Evolutionary conservation across 129 eudicot genomes (phyloP), one percentile per base, ranked within the genome.

Genomic region (Tagetes patula): DNA sequence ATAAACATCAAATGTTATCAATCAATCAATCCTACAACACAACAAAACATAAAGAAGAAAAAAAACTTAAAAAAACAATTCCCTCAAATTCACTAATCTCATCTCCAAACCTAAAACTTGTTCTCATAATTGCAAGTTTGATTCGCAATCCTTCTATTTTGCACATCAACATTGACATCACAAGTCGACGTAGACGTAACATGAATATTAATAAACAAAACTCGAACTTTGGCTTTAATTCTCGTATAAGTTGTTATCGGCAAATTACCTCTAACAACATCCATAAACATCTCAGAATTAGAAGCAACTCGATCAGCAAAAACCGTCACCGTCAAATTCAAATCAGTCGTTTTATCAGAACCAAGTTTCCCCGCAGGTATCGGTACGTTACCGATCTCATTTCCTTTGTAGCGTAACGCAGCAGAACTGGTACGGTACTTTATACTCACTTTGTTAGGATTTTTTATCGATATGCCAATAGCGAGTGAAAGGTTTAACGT

Each of bases 231-330:
- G 13, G 96, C 98, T 0, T 85, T 42, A 0, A 93, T 71, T 47
- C 71, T 78, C 1, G 87, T 74, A 50, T 70, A 77, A 20, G 92
- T 81, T 12, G 89, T 47, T 8, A 90, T 67, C 5, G 85, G 86
- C 77, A 90, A 56, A 38, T 73, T 81, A 38, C 96, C 96, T 2
- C 91, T 47, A 31, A 83, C 3, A 30, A 78, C 32, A 49, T 87
- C 96, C 4, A 85, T 37, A 14, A 80, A 84, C 7, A 87, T 3
- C 2, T 82, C 32, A 3, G 92, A 79, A 77, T 87, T 65, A 8
- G 85, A 50, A 11, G 84, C 74, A 4, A 93, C 63, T 3, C 96
- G 87, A 84, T 93, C 98, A 5, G 93, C 96, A 79, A 86, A 83
- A 5, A 93, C 61, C 2, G 90, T 86, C 5, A 93, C 74, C 20